Evolutionary conservation across 1,284 basidiomycete genomes (phyloP), one percentile per base, ranked within the genome.

Genomic region (Pseudozyma pruni): DNA sequence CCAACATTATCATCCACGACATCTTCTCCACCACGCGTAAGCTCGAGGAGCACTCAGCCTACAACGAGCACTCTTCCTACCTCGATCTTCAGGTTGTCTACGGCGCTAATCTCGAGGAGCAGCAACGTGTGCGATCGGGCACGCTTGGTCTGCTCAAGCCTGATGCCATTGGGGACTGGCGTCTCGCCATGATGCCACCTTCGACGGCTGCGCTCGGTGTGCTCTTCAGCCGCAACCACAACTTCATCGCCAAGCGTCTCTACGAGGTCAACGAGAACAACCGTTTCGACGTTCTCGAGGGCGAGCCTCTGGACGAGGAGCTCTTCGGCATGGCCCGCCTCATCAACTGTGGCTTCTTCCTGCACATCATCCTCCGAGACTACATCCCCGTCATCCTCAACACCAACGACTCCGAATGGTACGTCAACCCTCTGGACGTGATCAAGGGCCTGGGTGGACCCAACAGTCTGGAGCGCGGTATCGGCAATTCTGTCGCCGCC

Each of bases 11-110:
- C 61, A 77, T 75, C n/a, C 76, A 79, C 62, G 75, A 79, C 63
- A 66, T 72, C 63, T 79, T 78, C 46, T 58, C 64, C 31, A 77
- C 75, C 20, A 66, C 56, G 25, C 67, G 68, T 20, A 38, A 56
- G 37, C 56, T 49, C 9, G 44, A 27, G 10, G 47, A 42, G 0
- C 52, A 66, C 19, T 67, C 69, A 2, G 49, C 61, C 38, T 86
- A 88, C 74, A 93, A 93, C 77, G 83, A 87, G 52, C 84, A 88
- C 2, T 89, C 88, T 69, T 90, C 88, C 64, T 93, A 93, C 80
- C 85, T 93, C 25, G 91, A 93, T 74, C 82, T 93, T 27, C 89
- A 88, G 72, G 86, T 90, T 8, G 83, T 93, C 4, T 93, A 93
- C 67, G 64, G 70, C 23, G 56, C 60, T 39, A 59, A 63, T 31